A percentile compares a stretch with the other conserved stretches of the same genome.
These are phyloP conservation scores for Phaseolus lunatus DNA, from an alignment of 306 rosid species.

Conservation along the genomic window DNA sequence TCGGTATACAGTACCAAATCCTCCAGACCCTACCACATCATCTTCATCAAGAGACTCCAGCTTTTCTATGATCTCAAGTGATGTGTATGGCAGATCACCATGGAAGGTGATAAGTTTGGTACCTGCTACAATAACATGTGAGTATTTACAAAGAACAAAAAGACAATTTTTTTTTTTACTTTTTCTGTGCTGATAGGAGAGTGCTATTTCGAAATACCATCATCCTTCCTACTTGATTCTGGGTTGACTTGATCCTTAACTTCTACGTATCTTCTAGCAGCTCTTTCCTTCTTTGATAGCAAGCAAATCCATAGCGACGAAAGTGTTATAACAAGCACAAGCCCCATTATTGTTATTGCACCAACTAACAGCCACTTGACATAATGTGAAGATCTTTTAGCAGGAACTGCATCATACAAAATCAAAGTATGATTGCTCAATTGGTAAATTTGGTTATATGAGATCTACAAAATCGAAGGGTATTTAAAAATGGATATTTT, in stretches of 20 bases:
- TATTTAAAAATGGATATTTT: slow-evolving; percentile 24
- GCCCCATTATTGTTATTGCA: slow-evolving; percentile 64
- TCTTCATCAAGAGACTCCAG: slow-evolving; percentile 78
- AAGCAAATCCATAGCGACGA: slow-evolving; percentile 76
- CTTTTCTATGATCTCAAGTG: slow-evolving; percentile 77
- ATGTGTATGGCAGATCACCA: slow-evolving; percentile 84
- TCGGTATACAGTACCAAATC: slow-evolving; percentile 81
- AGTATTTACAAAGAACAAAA: background rate
- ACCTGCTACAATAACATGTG: slow-evolving; percentile 50
- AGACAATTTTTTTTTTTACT: background rate
- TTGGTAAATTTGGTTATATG: background rate
- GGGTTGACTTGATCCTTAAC: slow-evolving; percentile 72
- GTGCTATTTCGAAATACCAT: slow-evolving; percentile 36
- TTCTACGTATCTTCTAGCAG: slow-evolving; percentile 66
- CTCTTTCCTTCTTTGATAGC: slow-evolving; percentile 79
- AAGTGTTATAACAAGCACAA: slow-evolving; percentile 64
- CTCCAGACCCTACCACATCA: slow-evolving; percentile 83
- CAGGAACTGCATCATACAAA: slow-evolving; percentile 66
- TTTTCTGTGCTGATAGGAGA: background rate
- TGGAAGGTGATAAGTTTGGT: slow-evolving; percentile 84
- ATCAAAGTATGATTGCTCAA: slow-evolving; percentile 16
- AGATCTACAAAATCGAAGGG: background rate
- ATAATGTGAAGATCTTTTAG: slow-evolving; percentile 75
- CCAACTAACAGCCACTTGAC: slow-evolving; percentile 81
- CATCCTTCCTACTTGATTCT: slow-evolving; percentile 58